Percentiles rank a stretch among this genome's conserved stretches.
phyloP scores from a whole-genome alignment of 148 eudicot genomes.

The Nyssa sinensis region DNA sequence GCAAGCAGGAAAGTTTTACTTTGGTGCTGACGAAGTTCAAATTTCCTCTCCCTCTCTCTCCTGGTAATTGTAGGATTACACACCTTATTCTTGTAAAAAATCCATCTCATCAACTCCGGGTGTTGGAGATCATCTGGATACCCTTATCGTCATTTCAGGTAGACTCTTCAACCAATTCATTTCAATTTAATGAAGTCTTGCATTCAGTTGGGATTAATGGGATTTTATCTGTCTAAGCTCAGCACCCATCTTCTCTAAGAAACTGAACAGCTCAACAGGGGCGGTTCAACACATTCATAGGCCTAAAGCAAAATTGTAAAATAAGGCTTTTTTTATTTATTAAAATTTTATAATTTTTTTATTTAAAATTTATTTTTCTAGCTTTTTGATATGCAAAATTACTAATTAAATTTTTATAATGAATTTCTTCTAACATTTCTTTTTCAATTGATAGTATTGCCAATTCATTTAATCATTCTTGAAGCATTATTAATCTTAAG shows the following conservation, averaged over 20 bases:
- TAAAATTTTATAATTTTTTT: too few relatives aligned
- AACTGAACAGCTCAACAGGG: neutral
- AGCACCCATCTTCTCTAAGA: neutral
- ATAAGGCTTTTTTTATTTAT: too few relatives aligned
- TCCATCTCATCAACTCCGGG: slow-evolving; percentile 73
- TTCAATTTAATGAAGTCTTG: neutral
- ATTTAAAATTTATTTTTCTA: too few relatives aligned
- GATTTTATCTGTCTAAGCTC: neutral
- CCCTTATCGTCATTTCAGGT: slow-evolving; percentile 99
- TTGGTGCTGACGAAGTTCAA: neutral
- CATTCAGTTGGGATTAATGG: neutral
- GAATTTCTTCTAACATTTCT: too few relatives aligned
- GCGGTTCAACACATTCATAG: too few relatives aligned
- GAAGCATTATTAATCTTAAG: too few relatives aligned
- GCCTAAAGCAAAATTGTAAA: too few relatives aligned
- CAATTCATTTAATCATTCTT: too few relatives aligned
- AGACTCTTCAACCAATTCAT: slow-evolving; percentile 4
- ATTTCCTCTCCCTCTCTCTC: neutral
- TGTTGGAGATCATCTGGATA: slow-evolving; percentile 98
- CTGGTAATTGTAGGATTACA: slow-evolving; percentile 59
- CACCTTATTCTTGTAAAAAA: slow-evolving; percentile 85
- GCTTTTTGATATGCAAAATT: too few relatives aligned
- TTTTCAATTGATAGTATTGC: too few relatives aligned
- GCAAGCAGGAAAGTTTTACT: neutral
- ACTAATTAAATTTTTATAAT: too few relatives aligned